phyloP scores from a whole-genome alignment of 192 early-diverging fungal species.

The Entomortierella lignicola region DNA sequence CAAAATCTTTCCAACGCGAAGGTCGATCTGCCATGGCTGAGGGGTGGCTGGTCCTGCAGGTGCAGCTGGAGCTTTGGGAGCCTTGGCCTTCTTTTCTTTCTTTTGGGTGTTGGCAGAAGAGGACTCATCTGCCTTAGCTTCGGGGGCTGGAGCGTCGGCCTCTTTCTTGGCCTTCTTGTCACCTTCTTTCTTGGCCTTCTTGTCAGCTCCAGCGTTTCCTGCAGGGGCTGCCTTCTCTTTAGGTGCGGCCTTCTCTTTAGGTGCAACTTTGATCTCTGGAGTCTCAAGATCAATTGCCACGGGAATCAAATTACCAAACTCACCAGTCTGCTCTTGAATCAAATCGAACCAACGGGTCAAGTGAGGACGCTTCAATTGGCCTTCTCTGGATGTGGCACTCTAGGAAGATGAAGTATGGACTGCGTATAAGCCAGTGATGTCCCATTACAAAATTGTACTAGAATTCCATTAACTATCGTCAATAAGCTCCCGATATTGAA shows the following conservation, averaged over 20 bases:
- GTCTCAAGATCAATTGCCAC: conserved; percentile 68
- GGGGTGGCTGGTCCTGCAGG: conserved; percentile 60
- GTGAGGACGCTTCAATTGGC: conserved; percentile 68
- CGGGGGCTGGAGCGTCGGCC: conserved; percentile 32
- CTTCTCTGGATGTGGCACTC: conserved; percentile 63
- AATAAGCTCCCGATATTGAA: too few relatives aligned
- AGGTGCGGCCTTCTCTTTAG: conserved; percentile 59
- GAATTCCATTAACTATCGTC: too few relatives aligned
- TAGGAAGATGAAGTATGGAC: conserved; percentile 11
- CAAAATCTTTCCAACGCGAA: conserved; percentile 92
- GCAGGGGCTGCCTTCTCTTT: conserved; percentile 57
- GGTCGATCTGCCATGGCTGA: conserved; percentile 87
- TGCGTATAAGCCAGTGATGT: not conserved
- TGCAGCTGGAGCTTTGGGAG: conserved; percentile 58
- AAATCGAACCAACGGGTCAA: conserved; percentile 85
- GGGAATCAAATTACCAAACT: conserved; percentile 57
- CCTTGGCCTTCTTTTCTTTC: conserved; percentile 71
- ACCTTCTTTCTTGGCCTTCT: conserved; percentile 55
- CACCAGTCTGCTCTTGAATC: conserved; percentile 73
- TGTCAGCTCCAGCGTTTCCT: conserved; percentile 23
- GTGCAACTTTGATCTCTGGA: conserved; percentile 46
- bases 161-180: conserved; percentile 57
- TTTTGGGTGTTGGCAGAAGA: conserved; percentile 63
- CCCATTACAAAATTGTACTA: too few relatives aligned
- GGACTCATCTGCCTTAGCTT: conserved; percentile 27